Percentiles rank a stretch among this genome's conserved stretches.
phyloP scores from a whole-genome alignment of 2,329 filamentous ascomycete genomes.

The Septoria linicola region DNA sequence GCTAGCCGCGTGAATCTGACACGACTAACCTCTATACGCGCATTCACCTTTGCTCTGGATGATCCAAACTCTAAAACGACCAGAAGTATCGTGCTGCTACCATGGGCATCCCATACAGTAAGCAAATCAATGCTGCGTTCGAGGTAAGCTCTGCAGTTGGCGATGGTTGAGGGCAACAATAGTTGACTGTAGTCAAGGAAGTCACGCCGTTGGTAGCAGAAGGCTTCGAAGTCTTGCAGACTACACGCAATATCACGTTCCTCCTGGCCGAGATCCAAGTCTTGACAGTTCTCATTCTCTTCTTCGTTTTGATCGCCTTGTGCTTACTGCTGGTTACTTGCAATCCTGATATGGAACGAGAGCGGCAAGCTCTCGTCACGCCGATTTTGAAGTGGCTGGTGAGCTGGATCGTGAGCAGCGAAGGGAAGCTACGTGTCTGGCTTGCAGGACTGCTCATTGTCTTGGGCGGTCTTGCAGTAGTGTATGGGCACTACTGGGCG shows the following conservation, averaged over 20 bases:
- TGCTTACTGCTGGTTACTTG: conserved; percentile 46
- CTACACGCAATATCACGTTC: conserved; percentile 52
- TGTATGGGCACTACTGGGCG: conserved; percentile 21
- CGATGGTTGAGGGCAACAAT: too few species aligned
- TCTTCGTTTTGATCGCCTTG: conserved; percentile 41
- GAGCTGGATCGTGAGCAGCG: conserved; percentile 21
- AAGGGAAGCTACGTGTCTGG: conserved; percentile 17
- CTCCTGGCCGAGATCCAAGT: conserved; percentile 51
- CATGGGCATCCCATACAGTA: conserved; percentile 56
- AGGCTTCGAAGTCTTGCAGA: conserved; percentile 51
- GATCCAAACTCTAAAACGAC: too few species aligned
- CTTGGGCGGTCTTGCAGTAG: conserved; percentile 4
- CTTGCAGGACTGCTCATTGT: conserved; percentile 3
- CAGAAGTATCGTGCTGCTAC: conserved; percentile 10
- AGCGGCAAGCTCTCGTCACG: conserved; percentile 45
- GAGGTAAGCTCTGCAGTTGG: conserved; percentile 26
- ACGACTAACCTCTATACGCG: too few species aligned
- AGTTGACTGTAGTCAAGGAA: too few species aligned
- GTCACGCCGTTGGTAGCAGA: conserved; percentile 53
- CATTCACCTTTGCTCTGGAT: too few species aligned
- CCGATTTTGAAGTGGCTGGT: conserved; percentile 42
- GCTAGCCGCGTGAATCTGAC: too few species aligned
- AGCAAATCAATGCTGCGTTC: conserved; percentile 53
- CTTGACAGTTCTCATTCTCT: conserved; percentile 45
- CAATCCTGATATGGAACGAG: conserved; percentile 50